A percentile compares a stretch with the other conserved stretches of the same genome.
Evolutionary conservation across 306 rosid species (phyloP).

Genomic region (Cucumis melo): DNA sequence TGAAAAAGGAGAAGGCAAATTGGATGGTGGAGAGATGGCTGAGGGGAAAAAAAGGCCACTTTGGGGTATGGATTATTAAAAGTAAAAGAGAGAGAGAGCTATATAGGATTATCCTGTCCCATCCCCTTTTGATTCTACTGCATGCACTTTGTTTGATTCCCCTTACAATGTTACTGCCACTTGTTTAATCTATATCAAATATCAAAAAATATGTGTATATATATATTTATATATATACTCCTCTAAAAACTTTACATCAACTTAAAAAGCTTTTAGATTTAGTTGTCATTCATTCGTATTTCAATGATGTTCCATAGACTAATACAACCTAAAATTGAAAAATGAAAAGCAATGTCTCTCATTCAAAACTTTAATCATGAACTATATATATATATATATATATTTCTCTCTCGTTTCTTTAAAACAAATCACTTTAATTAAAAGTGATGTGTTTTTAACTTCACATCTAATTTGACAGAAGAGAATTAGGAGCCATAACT

Average conservation of each 20-base stretch:
- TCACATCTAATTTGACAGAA: no score
- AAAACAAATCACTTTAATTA: no score
- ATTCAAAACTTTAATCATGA: neutral
- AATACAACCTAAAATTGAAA: neutral
- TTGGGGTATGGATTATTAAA: slow-evolving; percentile 2
- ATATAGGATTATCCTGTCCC: slow-evolving; percentile 7
- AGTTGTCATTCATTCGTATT: neutral
- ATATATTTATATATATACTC: neutral
- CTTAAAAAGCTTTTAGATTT: neutral
- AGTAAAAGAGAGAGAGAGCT: neutral
- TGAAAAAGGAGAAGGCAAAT: slow-evolving; percentile 1
- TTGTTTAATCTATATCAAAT: neutral
- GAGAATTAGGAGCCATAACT: no score
- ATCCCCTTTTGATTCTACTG: slow-evolving; percentile 5
- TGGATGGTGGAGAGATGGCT: slow-evolving; percentile 7
- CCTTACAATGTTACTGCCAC: neutral
- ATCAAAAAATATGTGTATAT: neutral
- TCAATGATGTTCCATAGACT: neutral
- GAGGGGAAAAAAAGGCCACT: neutral
- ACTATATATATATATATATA: no score
- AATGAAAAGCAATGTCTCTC: neutral
- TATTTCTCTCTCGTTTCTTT: neutral
- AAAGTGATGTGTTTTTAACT: no score
- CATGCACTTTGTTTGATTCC: slow-evolving; percentile 2
- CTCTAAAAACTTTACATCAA: neutral